A percentile compares a stretch with the other conserved stretches of the same genome.
These are phyloP conservation scores for Microdochium paspali DNA, from an alignment of 2,329 filamentous ascomycete genomes.

Conservation along the genomic window DNA sequence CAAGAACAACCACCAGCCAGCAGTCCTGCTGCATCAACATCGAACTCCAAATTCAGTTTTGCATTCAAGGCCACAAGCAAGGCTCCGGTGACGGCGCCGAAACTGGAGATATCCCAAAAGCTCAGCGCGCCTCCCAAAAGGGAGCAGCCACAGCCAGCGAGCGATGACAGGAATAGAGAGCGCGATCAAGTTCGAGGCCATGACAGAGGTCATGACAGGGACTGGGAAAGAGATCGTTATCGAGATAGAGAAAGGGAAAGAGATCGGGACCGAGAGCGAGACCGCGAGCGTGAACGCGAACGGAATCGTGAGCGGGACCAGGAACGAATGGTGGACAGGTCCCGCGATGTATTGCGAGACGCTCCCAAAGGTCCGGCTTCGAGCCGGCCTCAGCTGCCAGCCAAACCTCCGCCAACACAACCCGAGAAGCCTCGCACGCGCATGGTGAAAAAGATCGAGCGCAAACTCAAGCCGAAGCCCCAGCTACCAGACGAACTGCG, in stretches of 20 bases:
- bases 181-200: not conserved
- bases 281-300: slow-evolving; percentile 1
- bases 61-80: slow-evolving; percentile 73
- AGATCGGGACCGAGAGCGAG: slow-evolving; percentile 7
- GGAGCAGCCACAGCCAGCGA: slow-evolving; percentile 25
- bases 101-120: slow-evolving; percentile 58
- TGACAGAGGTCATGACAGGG: slow-evolving; percentile 2
- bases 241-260: not conserved
- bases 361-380: slow-evolving; percentile 9
- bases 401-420: slow-evolving; percentile 7
- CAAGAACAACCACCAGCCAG: not conserved
- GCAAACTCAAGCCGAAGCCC: slow-evolving; percentile 62
- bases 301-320: not conserved
- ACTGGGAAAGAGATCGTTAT: not conserved
- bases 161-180: slow-evolving; percentile 18
- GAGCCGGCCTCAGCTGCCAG: slow-evolving; percentile 7
- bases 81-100: slow-evolving; percentile 43
- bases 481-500: slow-evolving; percentile 63
- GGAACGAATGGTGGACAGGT: slow-evolving; percentile 33
- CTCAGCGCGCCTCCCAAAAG: slow-evolving; percentile 53
- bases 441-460: slow-evolving; percentile 58
- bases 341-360: slow-evolving; percentile 32
- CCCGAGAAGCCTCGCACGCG: slow-evolving; percentile 42
- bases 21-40: slow-evolving; percentile 28
- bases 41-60: slow-evolving; percentile 74